Evolutionary conservation across 495 filamentous ascomycete species (phyloP).

Genomic region (Pseudomonodictys pantanalensis): DNA sequence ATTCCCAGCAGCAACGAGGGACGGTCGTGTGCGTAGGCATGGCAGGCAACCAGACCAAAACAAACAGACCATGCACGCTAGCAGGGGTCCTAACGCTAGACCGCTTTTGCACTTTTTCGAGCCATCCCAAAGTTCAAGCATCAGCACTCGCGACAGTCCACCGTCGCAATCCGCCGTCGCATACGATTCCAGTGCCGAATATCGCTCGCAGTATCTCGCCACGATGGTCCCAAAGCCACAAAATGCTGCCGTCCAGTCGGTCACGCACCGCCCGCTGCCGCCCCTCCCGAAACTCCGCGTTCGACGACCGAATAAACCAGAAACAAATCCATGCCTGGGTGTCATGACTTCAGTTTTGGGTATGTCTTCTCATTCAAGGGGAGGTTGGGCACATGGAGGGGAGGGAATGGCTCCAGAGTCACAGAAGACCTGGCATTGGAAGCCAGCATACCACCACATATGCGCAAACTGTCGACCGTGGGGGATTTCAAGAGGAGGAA

Average conservation of each 20-base stretch:
- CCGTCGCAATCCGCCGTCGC: neutral
- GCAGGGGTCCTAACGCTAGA: neutral
- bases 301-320: slow-evolving; percentile 70
- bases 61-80: slow-evolving; percentile 7
- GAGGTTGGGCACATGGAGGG: too few relatives aligned
- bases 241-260: slow-evolving; percentile 25
- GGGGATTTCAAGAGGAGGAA: neutral
- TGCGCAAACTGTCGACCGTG: neutral
- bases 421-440: too few relatives aligned
- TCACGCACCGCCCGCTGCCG: slow-evolving; percentile 66
- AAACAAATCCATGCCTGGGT: slow-evolving; percentile 73
- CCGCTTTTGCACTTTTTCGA: neutral
- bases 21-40: neutral
- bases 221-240: slow-evolving; percentile 51
- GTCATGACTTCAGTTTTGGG: slow-evolving; percentile 89
- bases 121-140: neutral
- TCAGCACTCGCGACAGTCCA: neutral
- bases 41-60: slow-evolving; percentile 5
- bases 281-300: slow-evolving; percentile 82
- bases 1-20: neutral
- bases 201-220: neutral
- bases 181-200: neutral
- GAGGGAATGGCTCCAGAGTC: too few relatives aligned
- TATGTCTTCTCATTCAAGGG: too few relatives aligned
- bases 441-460: neutral